Conservation (phyloP, 306 rosid species). For the Begonia peltatifolia region DNA sequence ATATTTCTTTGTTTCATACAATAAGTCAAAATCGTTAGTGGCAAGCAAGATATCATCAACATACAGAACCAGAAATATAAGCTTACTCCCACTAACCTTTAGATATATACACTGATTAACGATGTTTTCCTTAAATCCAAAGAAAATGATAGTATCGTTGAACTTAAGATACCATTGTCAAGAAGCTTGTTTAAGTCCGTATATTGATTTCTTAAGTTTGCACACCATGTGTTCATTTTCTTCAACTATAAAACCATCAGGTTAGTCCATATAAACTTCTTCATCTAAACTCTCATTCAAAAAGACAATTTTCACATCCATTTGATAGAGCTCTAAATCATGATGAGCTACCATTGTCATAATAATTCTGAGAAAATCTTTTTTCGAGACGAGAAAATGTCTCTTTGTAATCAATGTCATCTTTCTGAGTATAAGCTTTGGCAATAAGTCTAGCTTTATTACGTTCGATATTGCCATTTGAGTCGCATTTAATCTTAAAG, state of each 20-base stretch:
- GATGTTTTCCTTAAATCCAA: too few relatives aligned
- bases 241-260: neutral
- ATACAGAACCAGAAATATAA: too few relatives aligned
- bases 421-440: neutral
- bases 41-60: too few relatives aligned
- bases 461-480: neutral
- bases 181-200: conserved; percentile 3
- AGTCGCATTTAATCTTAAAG: neutral
- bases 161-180: neutral
- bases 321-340: conserved; percentile 1
- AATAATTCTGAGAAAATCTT: neutral
- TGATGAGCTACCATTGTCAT: neutral
- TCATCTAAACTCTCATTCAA: neutral
- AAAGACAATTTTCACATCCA: conserved; percentile 1
- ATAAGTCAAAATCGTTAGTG: too few relatives aligned
- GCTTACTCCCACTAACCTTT: too few relatives aligned
- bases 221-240: neutral
- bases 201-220: conserved; percentile 4
- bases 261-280: neutral
- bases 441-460: neutral
- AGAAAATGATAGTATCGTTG: too few relatives aligned
- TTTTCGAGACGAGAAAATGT: neutral
- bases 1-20: too few relatives aligned
- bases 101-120: too few relatives aligned
- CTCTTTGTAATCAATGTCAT: neutral